Evolutionary conservation across 805 yeast species (phyloP).

Genomic region (Ogataea philodendri): DNA sequence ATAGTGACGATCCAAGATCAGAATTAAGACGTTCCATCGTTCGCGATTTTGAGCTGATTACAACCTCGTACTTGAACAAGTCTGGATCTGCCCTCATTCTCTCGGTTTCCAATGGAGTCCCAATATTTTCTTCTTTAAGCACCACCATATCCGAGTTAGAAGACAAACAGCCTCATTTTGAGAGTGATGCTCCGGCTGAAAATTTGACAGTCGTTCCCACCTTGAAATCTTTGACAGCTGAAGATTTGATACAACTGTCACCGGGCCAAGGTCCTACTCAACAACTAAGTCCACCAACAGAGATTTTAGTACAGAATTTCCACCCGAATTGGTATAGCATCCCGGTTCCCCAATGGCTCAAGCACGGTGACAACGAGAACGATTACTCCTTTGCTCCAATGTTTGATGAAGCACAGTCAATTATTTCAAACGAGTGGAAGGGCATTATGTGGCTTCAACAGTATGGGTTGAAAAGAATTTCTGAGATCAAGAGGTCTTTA

Average conservation of each 20-base stretch:
- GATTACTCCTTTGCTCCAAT: slow-evolving; percentile 63
- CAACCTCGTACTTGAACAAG: slow-evolving; percentile 47
- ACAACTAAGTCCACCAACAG: slow-evolving; percentile 29
- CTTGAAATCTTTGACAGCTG: slow-evolving; percentile 34
- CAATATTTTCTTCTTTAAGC: slow-evolving; percentile 71
- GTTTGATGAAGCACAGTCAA: slow-evolving; percentile 56
- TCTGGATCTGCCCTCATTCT: slow-evolving; percentile 67
- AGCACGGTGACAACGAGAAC: slow-evolving; percentile 38
- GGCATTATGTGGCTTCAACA: slow-evolving; percentile 55
- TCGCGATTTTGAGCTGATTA: slow-evolving; percentile 60
- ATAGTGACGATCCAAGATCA: slow-evolving; percentile 16
- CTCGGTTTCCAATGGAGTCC: slow-evolving; percentile 60
- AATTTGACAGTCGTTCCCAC: slow-evolving; percentile 69
- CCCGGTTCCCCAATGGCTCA: slow-evolving; percentile 66
- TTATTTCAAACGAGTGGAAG: slow-evolving; percentile 49
- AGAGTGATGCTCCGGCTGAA: slow-evolving; percentile 53
- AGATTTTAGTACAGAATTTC: slow-evolving; percentile 50
- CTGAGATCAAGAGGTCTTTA: slow-evolving; percentile 17
- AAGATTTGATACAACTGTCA: slow-evolving; percentile 45
- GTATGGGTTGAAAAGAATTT: slow-evolving; percentile 44
- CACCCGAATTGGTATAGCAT: slow-evolving; percentile 66
- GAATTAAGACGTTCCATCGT: slow-evolving; percentile 42
- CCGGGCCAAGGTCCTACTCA: too few relatives aligned
- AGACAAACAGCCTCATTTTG: slow-evolving; percentile 64
- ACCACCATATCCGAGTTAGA: slow-evolving; percentile 71